Evolutionary conservation across 805 yeast genomes (phyloP), one percentile per base, ranked within the genome.

Genomic region (Yamadazyma akitaensis): DNA sequence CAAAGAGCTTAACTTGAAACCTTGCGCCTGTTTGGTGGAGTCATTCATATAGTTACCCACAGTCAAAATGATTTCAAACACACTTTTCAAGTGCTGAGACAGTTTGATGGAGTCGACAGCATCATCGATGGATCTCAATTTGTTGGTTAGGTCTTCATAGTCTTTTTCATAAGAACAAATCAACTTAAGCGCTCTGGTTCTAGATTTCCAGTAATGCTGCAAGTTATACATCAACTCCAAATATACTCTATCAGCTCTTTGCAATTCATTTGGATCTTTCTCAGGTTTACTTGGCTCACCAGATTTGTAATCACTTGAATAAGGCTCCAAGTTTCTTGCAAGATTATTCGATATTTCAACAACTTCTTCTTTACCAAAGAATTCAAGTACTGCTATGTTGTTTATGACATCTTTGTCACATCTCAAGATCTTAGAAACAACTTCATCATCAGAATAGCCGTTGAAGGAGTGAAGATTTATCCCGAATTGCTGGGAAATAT

Each of bases 21-120:
- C 95, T 30, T 72, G 72, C 0, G 88, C 90, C 51, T 77, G 76
- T 56, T 82, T 85, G 3, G 84, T 72, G 6, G 73, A 64, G 56
- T 84, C 89, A 60, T 86, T 86, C 94, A 86, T 86, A 55, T 79
- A 85, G 56, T 86, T 86, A 51, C 94, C 95, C 47, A 86, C 79
- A 12, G 82, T 81, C 53, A 84, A 77, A 50, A 86, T 83, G 37
- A 86, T 78, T 51, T 78, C 81, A 49, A 86, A 75, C 2, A 85
- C 77, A 44, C 73, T 72, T 51, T 79, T 74, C 57, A 86, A 73
- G 33, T 79, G 73, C 14, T 69, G 56, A 0, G 89, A 84, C 12
- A 70, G 65, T 43, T 68, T 72, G 19, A 86, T 68, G 25, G 76
- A 70, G 26, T 72, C 77, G 18, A 82, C 74, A 0, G 86, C 84